phyloP scores from a whole-genome alignment of 1,284 basidiomycete genomes.

The Cutaneotrichosporon mucoides region DNA sequence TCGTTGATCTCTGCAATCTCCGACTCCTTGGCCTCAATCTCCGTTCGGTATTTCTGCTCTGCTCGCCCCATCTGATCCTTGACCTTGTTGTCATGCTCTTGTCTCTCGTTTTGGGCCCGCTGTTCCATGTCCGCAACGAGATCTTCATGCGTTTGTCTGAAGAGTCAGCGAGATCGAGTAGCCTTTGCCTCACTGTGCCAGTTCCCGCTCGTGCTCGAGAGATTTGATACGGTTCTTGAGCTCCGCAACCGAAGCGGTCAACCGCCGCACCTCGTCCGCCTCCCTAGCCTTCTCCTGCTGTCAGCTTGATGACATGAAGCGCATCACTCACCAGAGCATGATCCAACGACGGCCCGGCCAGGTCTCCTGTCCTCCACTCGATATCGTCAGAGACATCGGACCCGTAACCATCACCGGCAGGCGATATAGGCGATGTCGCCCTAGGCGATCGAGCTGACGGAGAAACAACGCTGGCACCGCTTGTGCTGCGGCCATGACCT shows the following conservation, averaged over 20 bases:
- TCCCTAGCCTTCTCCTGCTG: slow-evolving; percentile 13
- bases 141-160: slow-evolving; percentile 1
- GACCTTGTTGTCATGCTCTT: background rate
- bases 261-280: background rate
- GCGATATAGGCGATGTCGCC: background rate
- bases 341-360: background rate
- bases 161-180: background rate
- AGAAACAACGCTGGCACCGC: background rate
- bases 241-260: slow-evolving; percentile 2
- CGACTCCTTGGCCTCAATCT: slow-evolving; percentile 1
- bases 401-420: background rate
- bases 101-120: background rate
- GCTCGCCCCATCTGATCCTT: background rate
- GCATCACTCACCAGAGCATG: background rate
- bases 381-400: background rate
- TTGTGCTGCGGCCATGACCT: background rate
- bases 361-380: background rate
- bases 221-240: slow-evolving; percentile 1
- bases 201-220: background rate
- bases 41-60: background rate
- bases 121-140: background rate
- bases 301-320: background rate
- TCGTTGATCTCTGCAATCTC: background rate
- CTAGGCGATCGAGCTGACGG: background rate
- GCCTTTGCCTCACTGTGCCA: background rate